Percentiles rank a stretch among this genome's conserved stretches.
Evolutionary conservation across 2,329 filamentous ascomycete species (phyloP).

Genomic region (Phialocephala subalpina): DNA sequence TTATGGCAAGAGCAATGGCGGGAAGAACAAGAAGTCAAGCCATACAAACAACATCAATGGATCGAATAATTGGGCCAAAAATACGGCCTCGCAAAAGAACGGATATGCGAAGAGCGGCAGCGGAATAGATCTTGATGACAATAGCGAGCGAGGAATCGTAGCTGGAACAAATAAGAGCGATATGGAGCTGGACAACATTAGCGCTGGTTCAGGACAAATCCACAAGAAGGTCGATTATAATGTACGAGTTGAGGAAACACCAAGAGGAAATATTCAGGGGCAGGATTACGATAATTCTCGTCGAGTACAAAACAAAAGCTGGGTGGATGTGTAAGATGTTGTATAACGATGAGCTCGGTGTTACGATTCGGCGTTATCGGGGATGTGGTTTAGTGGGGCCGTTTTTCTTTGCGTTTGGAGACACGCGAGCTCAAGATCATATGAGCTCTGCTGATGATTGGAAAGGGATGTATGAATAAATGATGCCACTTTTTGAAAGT

Average conservation of each 20-base stretch:
- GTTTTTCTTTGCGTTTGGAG: not conserved
- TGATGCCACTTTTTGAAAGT: no score
- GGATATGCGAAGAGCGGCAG: constrained; percentile 7
- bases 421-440: not conserved
- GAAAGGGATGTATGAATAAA: not conserved
- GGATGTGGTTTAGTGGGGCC: not conserved
- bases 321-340: constrained; percentile 12
- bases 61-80: constrained; percentile 4
- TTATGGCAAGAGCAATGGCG: not conserved
- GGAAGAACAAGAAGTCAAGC: not conserved
- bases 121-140: constrained; percentile 3
- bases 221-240: constrained; percentile 13
- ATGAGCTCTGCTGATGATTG: not conserved
- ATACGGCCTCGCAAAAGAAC: not conserved
- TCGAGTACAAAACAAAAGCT: constrained; percentile 11
- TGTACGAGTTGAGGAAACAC: constrained; percentile 6
- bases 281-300: not conserved
- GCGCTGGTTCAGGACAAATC: constrained; percentile 3
- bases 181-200: constrained; percentile 3
- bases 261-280: not conserved
- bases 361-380: not conserved
- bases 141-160: constrained; percentile 12
- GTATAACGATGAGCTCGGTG: not conserved
- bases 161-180: constrained; percentile 1
- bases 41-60: not conserved